Base-by-base conservation (phyloP, 2,329 filamentous ascomycete genomes). In the Sporothrix luriei region DNA sequence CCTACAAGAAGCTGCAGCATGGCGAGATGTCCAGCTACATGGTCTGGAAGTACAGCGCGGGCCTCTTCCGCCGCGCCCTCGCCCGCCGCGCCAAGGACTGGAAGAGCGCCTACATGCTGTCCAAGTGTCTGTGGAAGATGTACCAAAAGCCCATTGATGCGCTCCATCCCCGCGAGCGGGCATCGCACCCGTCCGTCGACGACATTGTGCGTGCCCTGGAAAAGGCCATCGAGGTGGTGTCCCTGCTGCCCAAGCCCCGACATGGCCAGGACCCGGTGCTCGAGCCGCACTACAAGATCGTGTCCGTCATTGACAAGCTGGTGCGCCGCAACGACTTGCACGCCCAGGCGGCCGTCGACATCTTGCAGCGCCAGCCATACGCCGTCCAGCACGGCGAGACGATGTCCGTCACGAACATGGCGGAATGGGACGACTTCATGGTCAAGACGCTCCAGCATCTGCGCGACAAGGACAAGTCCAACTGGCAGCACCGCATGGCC, bases 401-500 rank as follows among this genome's bases (percentile, higher is more conserved):
- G 79, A 84, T 79, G 4, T 64, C 77, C n/a, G 77, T 82, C 10
- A 89, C 86, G 81, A 85, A 87, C 62, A 75, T 81, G 1, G 91
- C 92, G 74, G 86, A 87, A 79, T 84, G 86, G 86, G 83, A 87
- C 61, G 80, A 81, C 46, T 87, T 84, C 65, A 79, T 88, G 6
- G 83, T 87, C 51, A 80, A 81, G 62, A 85, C 81, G 59, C 75
- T 88, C 52, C 79, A 79, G 9, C 82, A 82, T 68, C 76, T 88
- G 11, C 83, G 84, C 14, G 86, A 88, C 64, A 93, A 93, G 71
- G 94, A 97, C 79, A 96, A 97, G 81, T 91, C 92, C 0, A 94
- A 95, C 75, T 97, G 94, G 94, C 94, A 97, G 76, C 94, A 97
- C 78, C 90, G 94, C 24, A 93, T 97, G 80, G 92, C 93, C 68